Evolutionary conservation across 1,284 basidiomycete species (phyloP).

Genomic region (Irpex lacteus): DNA sequence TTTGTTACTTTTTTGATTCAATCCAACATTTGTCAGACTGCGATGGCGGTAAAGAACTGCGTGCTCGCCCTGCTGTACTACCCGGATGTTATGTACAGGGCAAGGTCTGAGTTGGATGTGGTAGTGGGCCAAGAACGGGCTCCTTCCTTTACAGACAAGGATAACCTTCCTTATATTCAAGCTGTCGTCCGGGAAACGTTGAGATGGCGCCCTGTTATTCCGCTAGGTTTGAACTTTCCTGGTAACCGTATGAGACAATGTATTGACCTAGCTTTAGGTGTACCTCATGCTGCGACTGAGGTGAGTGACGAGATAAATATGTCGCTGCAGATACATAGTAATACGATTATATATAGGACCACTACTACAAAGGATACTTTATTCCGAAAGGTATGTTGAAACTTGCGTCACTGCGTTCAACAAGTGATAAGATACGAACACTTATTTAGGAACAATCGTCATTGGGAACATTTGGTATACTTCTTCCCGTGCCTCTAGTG

Average conservation of each 20-base stretch:
- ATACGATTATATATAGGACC: background rate
- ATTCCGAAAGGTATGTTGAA: background rate
- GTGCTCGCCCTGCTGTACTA: slow-evolving; percentile 3
- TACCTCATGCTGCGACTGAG: background rate
- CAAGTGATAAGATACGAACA: background rate
- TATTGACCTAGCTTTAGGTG: background rate
- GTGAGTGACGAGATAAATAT: background rate
- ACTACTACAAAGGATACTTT: background rate
- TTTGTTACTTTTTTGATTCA: background rate
- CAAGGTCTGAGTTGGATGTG: slow-evolving; percentile 2
- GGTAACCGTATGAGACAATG: background rate
- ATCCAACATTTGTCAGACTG: background rate
- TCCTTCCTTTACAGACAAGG: slow-evolving; percentile 1
- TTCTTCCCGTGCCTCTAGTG: background rate
- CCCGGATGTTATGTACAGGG: slow-evolving; percentile 2
- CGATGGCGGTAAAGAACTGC: background rate
- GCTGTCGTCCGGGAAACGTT: slow-evolving; percentile 6
- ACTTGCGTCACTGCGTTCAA: background rate
- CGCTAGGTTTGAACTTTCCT: background rate
- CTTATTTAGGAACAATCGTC: background rate
- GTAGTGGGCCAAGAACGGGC: slow-evolving; percentile 1
- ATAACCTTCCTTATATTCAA: slow-evolving; percentile 3
- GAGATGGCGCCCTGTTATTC: background rate
- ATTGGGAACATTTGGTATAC: background rate
- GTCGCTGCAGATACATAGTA: too few species aligned